phyloP scores from a whole-genome alignment of 495 filamentous ascomycete species.

The Hypomontagnella submonticulosa region DNA sequence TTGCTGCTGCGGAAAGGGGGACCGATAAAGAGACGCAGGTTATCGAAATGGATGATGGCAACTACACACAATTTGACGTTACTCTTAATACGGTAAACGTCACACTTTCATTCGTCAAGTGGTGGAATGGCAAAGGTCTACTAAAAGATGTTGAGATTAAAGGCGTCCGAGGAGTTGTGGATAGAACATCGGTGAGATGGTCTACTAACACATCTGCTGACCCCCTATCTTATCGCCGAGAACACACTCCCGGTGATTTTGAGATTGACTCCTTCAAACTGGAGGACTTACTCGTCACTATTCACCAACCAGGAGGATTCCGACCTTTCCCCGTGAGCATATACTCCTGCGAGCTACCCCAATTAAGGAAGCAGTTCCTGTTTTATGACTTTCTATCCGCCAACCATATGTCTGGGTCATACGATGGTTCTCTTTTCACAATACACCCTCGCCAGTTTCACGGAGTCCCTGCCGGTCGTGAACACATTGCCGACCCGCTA shows the following conservation, averaged over 20 bases:
- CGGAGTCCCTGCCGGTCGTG: slow-evolving; percentile 61
- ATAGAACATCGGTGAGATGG: slow-evolving; percentile 84
- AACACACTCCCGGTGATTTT: slow-evolving; percentile 92
- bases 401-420: slow-evolving; percentile 94
- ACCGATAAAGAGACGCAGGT: slow-evolving; percentile 49
- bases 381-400: slow-evolving; percentile 98
- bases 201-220: slow-evolving; percentile 71
- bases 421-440: slow-evolving; percentile 94
- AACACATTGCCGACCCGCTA: slow-evolving; percentile 56
- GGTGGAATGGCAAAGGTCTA: slow-evolving; percentile 96
- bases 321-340: slow-evolving; percentile 94
- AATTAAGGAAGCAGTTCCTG: slow-evolving; percentile 92
- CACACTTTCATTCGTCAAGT: slow-evolving; percentile 95
- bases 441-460: slow-evolving; percentile 95
- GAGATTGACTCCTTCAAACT: slow-evolving; percentile 96
- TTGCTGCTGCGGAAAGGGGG: slow-evolving; percentile 78
- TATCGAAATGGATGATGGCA: slow-evolving; percentile 82
- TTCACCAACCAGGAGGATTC: slow-evolving; percentile 91
- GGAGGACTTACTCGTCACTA: slow-evolving; percentile 89
- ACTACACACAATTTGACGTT: slow-evolving; percentile 97
- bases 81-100: slow-evolving; percentile 96
- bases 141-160: slow-evolving; percentile 92
- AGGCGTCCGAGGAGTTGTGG: slow-evolving; percentile 95
- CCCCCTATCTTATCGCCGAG: slow-evolving; percentile 85
- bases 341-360: slow-evolving; percentile 92